A percentile compares a stretch with the other conserved stretches of the same genome.
Conservation (phyloP, 129 eudicot genomes). For the Deinandra increscens region DNA sequence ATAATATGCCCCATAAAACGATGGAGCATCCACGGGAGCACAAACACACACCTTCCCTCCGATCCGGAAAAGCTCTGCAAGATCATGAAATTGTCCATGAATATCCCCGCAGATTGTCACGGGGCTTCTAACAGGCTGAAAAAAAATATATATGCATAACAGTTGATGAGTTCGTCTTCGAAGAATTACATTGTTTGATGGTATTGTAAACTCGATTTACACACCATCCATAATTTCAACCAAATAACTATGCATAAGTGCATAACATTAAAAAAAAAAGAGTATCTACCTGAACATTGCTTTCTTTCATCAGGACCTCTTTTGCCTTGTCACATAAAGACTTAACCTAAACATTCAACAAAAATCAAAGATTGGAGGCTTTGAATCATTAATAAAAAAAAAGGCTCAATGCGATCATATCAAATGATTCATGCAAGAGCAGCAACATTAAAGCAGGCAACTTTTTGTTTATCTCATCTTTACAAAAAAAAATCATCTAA, state of each 20-base stretch:
- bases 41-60: slow-evolving; percentile 71
- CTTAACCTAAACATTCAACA: slow-evolving; percentile 49
- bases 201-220: neutral
- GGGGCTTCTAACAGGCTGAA: slow-evolving; percentile 95
- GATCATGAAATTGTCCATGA: slow-evolving; percentile 98
- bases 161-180: neutral
- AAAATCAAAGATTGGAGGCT: neutral
- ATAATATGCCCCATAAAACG: neutral
- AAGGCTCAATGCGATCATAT: slow-evolving; percentile 9
- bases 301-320: slow-evolving; percentile 86
- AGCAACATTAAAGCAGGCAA: neutral
- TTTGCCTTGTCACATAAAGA: slow-evolving; percentile 83
- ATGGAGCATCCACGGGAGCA: neutral
- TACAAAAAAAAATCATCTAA: neutral
- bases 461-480: neutral
- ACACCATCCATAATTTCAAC: neutral
- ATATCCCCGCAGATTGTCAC: slow-evolving; percentile 98
- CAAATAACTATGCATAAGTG: neutral
- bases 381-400: neutral
- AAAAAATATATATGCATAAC: neutral
- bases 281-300: slow-evolving; percentile 82
- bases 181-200: neutral
- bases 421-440: neutral
- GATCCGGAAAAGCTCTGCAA: slow-evolving; percentile 89
- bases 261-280: neutral